phyloP scores from a whole-genome alignment of 768 basidiomycete species.

The Mycena vitilis region DNA sequence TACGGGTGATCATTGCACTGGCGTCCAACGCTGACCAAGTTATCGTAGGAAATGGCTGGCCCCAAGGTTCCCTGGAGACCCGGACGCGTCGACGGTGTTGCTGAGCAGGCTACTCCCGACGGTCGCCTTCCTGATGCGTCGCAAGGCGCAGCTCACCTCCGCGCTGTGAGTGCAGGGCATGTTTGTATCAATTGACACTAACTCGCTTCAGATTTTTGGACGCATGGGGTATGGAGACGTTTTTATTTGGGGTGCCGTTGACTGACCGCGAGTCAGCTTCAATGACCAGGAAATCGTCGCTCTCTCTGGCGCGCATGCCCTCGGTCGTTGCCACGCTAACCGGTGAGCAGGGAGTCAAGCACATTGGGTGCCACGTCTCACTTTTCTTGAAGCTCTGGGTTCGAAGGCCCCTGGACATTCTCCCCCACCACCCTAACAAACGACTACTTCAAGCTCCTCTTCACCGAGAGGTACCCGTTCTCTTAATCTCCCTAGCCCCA shows the following conservation, averaged over 20 bases:
- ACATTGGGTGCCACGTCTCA: background rate
- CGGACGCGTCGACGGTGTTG: conserved; percentile 90
- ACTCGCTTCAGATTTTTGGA: conserved; percentile 74
- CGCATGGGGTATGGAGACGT: conserved; percentile 75
- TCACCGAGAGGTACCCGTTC: conserved; percentile 77
- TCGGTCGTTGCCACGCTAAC: conserved; percentile 93
- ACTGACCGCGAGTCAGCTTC: conserved; percentile 58
- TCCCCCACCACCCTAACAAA: conserved; percentile 90
- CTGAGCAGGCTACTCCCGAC: conserved; percentile 80
- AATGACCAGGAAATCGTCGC: conserved; percentile 98
- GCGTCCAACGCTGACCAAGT: background rate
- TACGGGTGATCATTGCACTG: conserved; percentile 36
- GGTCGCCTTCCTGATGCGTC: conserved; percentile 91
- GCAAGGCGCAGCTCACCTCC: conserved; percentile 86
- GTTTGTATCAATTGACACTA: conserved; percentile 7
- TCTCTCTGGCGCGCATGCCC: conserved; percentile 92
- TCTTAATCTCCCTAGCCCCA: too few relatives aligned
- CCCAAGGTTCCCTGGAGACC: conserved; percentile 95
- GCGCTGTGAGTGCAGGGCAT: conserved; percentile 63
- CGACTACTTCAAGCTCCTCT: conserved; percentile 87
- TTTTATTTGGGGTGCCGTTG: background rate
- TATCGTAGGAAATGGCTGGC: conserved; percentile 83
- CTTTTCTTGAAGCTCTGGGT: conserved; percentile 66
- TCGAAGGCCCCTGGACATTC: conserved; percentile 95
- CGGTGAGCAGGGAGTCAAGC: conserved; percentile 56